These are phyloP conservation scores for Theileria sp. DNA, from an alignment of 169 alveolate species.

Conservation along the genomic window DNA sequence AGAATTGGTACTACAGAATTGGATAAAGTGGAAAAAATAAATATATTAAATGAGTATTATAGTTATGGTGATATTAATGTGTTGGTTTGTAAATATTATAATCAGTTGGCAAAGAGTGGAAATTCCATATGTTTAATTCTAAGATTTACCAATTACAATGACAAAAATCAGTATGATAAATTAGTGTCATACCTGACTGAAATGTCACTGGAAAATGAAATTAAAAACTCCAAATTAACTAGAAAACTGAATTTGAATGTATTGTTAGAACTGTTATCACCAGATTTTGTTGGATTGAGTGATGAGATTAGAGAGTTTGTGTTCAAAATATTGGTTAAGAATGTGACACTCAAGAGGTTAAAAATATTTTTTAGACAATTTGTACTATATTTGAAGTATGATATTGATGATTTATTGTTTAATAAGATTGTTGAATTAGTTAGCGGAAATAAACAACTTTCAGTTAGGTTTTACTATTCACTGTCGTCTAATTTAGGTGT, in stretches of 20 bases:
- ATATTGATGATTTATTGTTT: neutral
- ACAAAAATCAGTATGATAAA: neutral
- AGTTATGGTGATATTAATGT: conserved; percentile 51
- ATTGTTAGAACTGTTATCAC: conserved; percentile 63
- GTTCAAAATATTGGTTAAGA: neutral
- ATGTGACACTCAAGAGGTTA: neutral
- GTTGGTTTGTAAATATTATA: conserved; percentile 61
- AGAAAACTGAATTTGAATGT: conserved; percentile 59
- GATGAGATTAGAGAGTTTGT: neutral
- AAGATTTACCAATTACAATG: conserved; percentile 62
- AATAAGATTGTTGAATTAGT: neutral
- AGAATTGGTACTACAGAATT: neutral
- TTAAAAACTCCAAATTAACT: neutral
- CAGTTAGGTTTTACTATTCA: neutral
- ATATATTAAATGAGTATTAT: conserved; percentile 17
- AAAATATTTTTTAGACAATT: conserved; percentile 3
- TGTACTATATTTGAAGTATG: neutral
- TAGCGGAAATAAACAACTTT: neutral
- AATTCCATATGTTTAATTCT: conserved; percentile 60
- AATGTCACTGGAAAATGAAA: conserved; percentile 5
- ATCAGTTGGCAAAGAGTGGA: conserved; percentile 37
- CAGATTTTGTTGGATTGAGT: conserved; percentile 19
- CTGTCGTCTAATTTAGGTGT: neutral
- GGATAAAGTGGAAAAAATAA: neutral
- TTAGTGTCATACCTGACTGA: neutral